Evolutionary conservation across 2,329 filamentous ascomycete genomes (phyloP).

Genomic region (Thermothelomyces thermophilus): DNA sequence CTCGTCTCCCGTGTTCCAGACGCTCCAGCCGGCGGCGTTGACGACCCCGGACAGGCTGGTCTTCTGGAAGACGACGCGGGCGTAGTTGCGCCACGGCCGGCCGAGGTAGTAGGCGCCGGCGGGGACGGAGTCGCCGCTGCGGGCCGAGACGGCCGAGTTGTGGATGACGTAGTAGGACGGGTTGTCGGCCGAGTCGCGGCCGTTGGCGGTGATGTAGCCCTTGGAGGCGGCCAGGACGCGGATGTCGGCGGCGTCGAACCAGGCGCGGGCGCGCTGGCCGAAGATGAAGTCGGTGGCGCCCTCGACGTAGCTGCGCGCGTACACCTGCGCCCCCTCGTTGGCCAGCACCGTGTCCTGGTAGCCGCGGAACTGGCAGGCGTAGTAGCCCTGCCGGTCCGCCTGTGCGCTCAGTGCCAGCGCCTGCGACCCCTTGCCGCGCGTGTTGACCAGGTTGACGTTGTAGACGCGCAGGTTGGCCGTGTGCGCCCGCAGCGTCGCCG

Average conservation of each 20-base stretch:
- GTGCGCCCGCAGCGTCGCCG: slow-evolving; percentile 38
- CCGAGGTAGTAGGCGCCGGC: slow-evolving; percentile 41
- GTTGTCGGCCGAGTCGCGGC: slow-evolving; percentile 32
- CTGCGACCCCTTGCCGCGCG: slow-evolving; percentile 41
- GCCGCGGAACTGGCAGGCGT: slow-evolving; percentile 39
- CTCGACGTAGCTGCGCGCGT: slow-evolving; percentile 37
- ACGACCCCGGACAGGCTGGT: slow-evolving; percentile 48
- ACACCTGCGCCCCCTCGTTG: slow-evolving; percentile 42
- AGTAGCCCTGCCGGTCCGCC: slow-evolving; percentile 38
- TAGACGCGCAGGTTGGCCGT: slow-evolving; percentile 51
- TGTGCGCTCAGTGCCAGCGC: slow-evolving; percentile 42
- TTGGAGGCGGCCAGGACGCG: slow-evolving; percentile 10
- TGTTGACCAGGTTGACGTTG: slow-evolving; percentile 50
- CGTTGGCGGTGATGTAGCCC: slow-evolving; percentile 31
- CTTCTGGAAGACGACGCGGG: slow-evolving; percentile 43
- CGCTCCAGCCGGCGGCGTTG: slow-evolving; percentile 51
- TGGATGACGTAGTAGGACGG: slow-evolving; percentile 42
- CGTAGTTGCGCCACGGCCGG: slow-evolving; percentile 41
- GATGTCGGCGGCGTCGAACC: slow-evolving; percentile 34
- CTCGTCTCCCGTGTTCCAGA: slow-evolving; percentile 45
- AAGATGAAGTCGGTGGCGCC: slow-evolving; percentile 48
- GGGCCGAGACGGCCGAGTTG: slow-evolving; percentile 37
- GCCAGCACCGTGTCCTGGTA: slow-evolving; percentile 47
- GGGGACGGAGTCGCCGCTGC: slow-evolving; percentile 32
- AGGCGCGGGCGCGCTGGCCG: slow-evolving; percentile 36